Percentiles rank a stretch among this genome's conserved stretches.
These are phyloP conservation scores for Zymoseptoria ardabiliae DNA, from an alignment of 2,329 filamentous ascomycete species.

Conservation along the genomic window DNA sequence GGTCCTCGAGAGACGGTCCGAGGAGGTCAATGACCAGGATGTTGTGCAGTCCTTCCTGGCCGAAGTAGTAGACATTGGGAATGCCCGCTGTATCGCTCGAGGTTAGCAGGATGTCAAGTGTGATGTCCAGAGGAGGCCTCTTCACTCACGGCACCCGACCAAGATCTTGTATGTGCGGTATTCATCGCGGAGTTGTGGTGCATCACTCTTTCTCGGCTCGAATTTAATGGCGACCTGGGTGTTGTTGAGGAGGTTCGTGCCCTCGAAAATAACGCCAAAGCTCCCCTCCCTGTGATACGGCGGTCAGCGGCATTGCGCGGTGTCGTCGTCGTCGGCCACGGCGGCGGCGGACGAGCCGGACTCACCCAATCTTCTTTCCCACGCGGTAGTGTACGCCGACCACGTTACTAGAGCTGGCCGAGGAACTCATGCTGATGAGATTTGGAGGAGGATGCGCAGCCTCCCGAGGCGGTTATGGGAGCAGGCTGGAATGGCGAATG, in stretches of 20 bases:
- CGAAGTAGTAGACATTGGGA: slow-evolving; percentile 99
- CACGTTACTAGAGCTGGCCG: slow-evolving; percentile 62
- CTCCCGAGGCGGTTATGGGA: not conserved
- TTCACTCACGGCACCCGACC: slow-evolving; percentile 88
- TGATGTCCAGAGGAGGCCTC: not conserved
- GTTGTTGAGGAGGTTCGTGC: slow-evolving; percentile 96
- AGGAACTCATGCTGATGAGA: not conserved
- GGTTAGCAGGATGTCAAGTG: not conserved
- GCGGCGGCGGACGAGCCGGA: slow-evolving; percentile 9
- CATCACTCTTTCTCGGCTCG: slow-evolving; percentile 97
- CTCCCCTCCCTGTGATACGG: slow-evolving; percentile 61
- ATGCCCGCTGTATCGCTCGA: slow-evolving; percentile 65
- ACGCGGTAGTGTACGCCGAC: slow-evolving; percentile 98
- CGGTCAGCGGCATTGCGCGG: not conserved
- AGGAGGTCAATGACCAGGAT: slow-evolving; percentile 97
- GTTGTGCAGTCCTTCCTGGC: slow-evolving; percentile 96
- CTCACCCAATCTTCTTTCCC: slow-evolving; percentile 87
- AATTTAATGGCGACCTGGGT: slow-evolving; percentile 99
- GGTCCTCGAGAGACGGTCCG: slow-evolving; percentile 87
- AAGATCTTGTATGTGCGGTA: slow-evolving; percentile 99
- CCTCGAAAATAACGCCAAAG: slow-evolving; percentile 97
- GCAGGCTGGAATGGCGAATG: not conserved
- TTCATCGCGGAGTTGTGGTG: slow-evolving; percentile 93
- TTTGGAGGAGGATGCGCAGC: not conserved
- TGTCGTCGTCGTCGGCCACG: not conserved